Percentiles rank a stretch among this genome's conserved stretches.
phyloP scores from a whole-genome alignment of 2,329 filamentous ascomycete genomes.

The Cytospora leucostoma region DNA sequence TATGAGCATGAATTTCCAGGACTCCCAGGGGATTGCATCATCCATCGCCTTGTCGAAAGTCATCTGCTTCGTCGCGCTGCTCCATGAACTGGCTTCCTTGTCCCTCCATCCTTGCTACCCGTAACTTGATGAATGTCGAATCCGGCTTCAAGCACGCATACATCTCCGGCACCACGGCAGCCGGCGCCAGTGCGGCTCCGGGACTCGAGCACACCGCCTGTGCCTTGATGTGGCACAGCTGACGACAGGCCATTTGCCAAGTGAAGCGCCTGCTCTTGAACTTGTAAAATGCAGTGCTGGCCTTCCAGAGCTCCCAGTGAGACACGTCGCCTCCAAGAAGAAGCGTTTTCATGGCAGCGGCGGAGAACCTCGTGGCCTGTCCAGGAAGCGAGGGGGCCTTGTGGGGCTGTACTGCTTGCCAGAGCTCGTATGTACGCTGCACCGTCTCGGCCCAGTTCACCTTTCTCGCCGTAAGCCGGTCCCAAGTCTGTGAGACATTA shows the following conservation, averaged over 20 bases:
- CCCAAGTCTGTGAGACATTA: constrained; percentile 39
- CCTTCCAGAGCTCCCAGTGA: constrained; percentile 53
- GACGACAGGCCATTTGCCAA: constrained; percentile 52
- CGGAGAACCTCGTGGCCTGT: constrained; percentile 22
- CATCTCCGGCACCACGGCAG: constrained; percentile 41
- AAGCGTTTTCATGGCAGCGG: constrained; percentile 36
- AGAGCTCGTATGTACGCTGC: constrained; percentile 42
- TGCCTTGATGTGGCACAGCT: constrained; percentile 52
- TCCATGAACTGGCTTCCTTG: constrained; percentile 20
- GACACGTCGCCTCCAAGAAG: constrained; percentile 36
- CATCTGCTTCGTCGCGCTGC: constrained; percentile 27
- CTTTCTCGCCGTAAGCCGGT: constrained; percentile 28
- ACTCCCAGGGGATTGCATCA: background rate
- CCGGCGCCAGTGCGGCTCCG: constrained; percentile 30
- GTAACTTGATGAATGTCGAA: constrained; percentile 30
- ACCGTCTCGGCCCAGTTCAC: constrained; percentile 34
- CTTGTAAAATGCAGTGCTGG: constrained; percentile 49
- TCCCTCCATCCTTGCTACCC: constrained; percentile 27
- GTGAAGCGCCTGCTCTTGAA: constrained; percentile 36
- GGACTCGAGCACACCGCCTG: constrained; percentile 26
- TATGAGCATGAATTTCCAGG: background rate
- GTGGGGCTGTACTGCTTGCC: constrained; percentile 45
- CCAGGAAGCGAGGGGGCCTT: constrained; percentile 15
- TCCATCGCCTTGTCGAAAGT: background rate
- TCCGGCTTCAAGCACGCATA: constrained; percentile 43